Evolutionary conservation across 371 early-diverging fungal genomes (phyloP).

Genomic region (Syncephalastrum monosporum): DNA sequence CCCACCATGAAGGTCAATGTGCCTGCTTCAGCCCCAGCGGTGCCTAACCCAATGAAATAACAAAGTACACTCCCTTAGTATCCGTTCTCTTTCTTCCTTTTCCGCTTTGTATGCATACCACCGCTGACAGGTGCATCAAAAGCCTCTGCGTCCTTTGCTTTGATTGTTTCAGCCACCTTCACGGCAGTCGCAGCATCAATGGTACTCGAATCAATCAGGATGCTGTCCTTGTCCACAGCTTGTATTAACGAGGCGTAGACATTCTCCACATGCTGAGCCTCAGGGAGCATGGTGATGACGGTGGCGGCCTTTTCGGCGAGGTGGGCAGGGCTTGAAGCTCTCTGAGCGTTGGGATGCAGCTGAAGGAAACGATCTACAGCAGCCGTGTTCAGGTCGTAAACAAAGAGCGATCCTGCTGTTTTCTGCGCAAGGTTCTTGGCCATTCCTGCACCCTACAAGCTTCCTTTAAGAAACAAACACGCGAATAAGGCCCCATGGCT

Average conservation of each 20-base stretch:
- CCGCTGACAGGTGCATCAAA: constrained; percentile 98
- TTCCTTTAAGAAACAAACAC: neutral
- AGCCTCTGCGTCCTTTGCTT: constrained; percentile 58
- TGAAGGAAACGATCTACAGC: constrained; percentile 54
- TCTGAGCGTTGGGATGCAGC: constrained; percentile 43
- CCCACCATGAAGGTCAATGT: constrained; percentile 98
- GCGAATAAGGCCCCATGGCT: neutral
- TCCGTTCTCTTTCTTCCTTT: neutral
- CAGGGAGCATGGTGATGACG: constrained; percentile 94
- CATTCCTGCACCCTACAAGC: constrained; percentile 76
- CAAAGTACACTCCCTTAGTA: neutral
- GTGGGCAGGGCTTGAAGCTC: constrained; percentile 63
- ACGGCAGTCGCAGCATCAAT: constrained; percentile 79
- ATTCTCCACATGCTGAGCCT: constrained; percentile 70
- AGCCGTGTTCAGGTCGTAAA: constrained; percentile 71
- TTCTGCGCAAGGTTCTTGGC: constrained; percentile 82
- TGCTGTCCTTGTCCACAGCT: constrained; percentile 43
- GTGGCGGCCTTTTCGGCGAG: constrained; percentile 73
- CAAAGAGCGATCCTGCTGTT: constrained; percentile 52
- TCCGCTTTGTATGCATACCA: constrained; percentile 42
- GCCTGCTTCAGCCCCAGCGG: constrained; percentile 86
- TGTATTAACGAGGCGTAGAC: constrained; percentile 76
- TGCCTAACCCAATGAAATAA: constrained; percentile 42
- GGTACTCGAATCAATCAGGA: constrained; percentile 90
- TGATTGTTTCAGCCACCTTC: constrained; percentile 61